Percentiles rank a stretch among this genome's conserved stretches.
Conservation (phyloP, 257 asterid genomes). For the Thymus mandschuricus region DNA sequence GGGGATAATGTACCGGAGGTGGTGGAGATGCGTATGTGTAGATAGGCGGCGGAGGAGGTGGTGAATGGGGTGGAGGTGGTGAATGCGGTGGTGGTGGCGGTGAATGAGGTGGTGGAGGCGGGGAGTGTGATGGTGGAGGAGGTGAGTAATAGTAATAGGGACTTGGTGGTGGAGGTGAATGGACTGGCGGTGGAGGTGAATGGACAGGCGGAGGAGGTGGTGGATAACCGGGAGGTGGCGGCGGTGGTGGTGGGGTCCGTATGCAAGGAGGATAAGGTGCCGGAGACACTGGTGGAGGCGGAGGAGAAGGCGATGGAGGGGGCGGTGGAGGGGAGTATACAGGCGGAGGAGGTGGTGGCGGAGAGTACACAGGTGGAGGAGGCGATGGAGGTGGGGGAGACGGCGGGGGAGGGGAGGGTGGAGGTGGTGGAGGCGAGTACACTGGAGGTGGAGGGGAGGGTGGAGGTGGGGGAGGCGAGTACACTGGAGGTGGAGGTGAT, state of each 20-base stretch:
- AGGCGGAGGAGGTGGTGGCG: conserved; percentile 52
- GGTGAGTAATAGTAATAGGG: conserved; percentile 44
- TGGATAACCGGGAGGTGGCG: conserved; percentile 39
- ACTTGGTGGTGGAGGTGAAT: conserved; percentile 49
- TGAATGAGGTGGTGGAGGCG: conserved; percentile 40
- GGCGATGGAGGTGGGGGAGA: conserved; percentile 49
- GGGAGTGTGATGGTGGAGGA: conserved; percentile 42
- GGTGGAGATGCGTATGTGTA: conserved; percentile 45
- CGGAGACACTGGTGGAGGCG: conserved; percentile 38
- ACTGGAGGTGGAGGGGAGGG: conserved; percentile 42
- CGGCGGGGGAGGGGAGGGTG: conserved; percentile 32
- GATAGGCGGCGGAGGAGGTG: conserved; percentile 51
- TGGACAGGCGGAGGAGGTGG: conserved; percentile 41
- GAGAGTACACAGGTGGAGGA: conserved; percentile 21
- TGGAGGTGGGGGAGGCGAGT: conserved; percentile 27
- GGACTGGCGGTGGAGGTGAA: conserved; percentile 41
- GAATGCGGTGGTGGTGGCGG: conserved; percentile 41
- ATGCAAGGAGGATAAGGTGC: conserved; percentile 41
- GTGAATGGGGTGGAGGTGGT: conserved; percentile 43
- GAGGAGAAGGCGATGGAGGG: conserved; percentile 22
- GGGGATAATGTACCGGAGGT: conserved; percentile 49
- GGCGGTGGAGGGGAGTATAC: conserved; percentile 6
- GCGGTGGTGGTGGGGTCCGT: conserved; percentile 38
- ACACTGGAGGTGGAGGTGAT: conserved; percentile 24
- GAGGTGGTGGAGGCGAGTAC: conserved; percentile 36